phyloP scores from a whole-genome alignment of 192 early-diverging fungal species.

The Coemansia sp. region DNA sequence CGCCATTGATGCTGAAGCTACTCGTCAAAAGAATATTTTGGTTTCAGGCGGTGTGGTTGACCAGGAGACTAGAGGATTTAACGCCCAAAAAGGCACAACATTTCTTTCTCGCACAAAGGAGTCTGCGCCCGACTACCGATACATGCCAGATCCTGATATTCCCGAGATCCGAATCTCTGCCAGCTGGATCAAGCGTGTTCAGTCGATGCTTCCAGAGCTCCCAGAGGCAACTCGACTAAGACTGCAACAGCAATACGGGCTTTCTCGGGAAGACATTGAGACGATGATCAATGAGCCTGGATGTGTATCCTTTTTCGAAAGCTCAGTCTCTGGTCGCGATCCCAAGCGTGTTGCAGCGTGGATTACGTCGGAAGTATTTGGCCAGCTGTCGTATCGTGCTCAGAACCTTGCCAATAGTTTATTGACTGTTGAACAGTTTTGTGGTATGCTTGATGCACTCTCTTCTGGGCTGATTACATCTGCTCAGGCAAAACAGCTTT shows the following conservation, averaged over 20 bases:
- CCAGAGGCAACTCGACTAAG: conserved; percentile 63
- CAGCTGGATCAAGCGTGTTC: conserved; percentile 50
- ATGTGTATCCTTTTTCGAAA: conserved; percentile 74
- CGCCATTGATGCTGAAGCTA: conserved; percentile 81
- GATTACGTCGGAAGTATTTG: conserved; percentile 58
- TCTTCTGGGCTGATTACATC: conserved; percentile 57
- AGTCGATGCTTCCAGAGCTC: conserved; percentile 63
- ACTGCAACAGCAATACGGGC: conserved; percentile 57
- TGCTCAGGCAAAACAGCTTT: conserved; percentile 65
- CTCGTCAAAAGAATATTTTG: conserved; percentile 66
- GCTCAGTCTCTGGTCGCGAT: conserved; percentile 40
- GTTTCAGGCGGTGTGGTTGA: conserved; percentile 53
- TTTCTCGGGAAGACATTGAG: conserved; percentile 58
- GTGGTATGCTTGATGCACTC: conserved; percentile 63
- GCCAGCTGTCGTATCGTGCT: conserved; percentile 41
- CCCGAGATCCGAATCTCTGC: conserved; percentile 31
- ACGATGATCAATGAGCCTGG: conserved; percentile 71
- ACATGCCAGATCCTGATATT: conserved; percentile 75
- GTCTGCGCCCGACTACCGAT: conserved; percentile 82
- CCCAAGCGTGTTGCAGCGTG: conserved; percentile 42
- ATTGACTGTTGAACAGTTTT: conserved; percentile 59
- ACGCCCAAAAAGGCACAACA: conserved; percentile 61
- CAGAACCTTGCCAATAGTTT: conserved; percentile 29
- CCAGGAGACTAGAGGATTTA: conserved; percentile 82
- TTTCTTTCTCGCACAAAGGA: conserved; percentile 78